Evolutionary conservation across 352 stramenopile species (phyloP).

Genomic region (Phytophthora europaea): DNA sequence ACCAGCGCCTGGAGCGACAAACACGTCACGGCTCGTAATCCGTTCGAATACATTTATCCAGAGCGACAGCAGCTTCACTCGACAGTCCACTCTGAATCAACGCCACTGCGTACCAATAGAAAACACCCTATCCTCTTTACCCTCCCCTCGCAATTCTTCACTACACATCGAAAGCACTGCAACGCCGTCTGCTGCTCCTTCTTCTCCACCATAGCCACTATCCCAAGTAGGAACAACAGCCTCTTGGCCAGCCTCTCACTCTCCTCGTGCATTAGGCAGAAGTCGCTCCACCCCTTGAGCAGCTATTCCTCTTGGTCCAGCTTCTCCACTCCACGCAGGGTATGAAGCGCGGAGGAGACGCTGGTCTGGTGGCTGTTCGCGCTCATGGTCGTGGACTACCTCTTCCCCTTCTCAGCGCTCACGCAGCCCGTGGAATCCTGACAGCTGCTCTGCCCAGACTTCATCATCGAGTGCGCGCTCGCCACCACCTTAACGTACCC

Average conservation of each 20-base stretch:
- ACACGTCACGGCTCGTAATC: slow-evolving; percentile 62
- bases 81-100: slow-evolving; percentile 40
- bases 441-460: slow-evolving; percentile 87
- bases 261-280: slow-evolving; percentile 14
- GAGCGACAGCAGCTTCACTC: slow-evolving; percentile 31
- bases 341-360: slow-evolving; percentile 59
- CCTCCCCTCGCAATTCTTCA: slow-evolving; percentile 6
- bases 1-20: slow-evolving; percentile 66
- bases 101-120: slow-evolving; percentile 71
- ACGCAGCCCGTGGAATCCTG: slow-evolving; percentile 92
- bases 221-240: slow-evolving; percentile 56
- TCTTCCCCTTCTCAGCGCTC: slow-evolving; percentile 91
- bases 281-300: slow-evolving; percentile 31
- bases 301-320: slow-evolving; percentile 28
- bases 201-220: slow-evolving; percentile 43
- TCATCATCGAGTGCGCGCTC: slow-evolving; percentile 89
- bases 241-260: slow-evolving; percentile 25
- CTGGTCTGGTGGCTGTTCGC: slow-evolving; percentile 72
- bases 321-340: slow-evolving; percentile 21
- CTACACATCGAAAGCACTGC: slow-evolving; percentile 36
- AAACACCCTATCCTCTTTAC: slow-evolving; percentile 29
- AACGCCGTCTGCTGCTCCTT: slow-evolving; percentile 41
- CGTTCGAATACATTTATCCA: slow-evolving; percentile 55
- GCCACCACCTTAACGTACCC: slow-evolving; percentile 90
- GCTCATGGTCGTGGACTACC: slow-evolving; percentile 82